phyloP scores from a whole-genome alignment of 2,329 filamentous ascomycete genomes.

The Cryphonectria nitschkei region DNA sequence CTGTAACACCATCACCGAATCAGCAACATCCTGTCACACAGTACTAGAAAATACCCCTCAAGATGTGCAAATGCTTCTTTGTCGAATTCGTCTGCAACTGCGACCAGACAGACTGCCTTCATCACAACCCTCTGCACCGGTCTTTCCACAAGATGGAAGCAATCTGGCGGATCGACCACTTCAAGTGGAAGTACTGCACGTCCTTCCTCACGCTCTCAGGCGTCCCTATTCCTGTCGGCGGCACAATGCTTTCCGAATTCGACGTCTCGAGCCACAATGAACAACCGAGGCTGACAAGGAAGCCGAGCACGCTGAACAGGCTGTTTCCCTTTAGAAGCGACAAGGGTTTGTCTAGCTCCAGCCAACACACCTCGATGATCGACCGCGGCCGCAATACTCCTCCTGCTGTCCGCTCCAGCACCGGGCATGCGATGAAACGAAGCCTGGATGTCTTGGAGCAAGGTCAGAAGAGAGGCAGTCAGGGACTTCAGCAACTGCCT shows the following conservation, averaged over 20 bases:
- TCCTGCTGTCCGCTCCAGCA: not conserved
- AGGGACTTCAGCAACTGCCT: not conserved
- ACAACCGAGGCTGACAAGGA: not conserved
- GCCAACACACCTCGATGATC: not conserved
- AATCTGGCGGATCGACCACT: slow-evolving; percentile 16
- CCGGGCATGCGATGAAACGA: not conserved
- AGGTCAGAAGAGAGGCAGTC: not conserved
- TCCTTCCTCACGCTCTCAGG: not conserved
- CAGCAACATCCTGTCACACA: not conserved
- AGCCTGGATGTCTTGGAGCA: no score
- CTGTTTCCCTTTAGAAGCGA: not conserved
- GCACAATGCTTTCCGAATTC: no score
- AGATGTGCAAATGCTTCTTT: slow-evolving; percentile 25
- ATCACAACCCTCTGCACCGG: not conserved
- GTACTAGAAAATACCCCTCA: not conserved
- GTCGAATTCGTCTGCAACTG: slow-evolving; percentile 16
- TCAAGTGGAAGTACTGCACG: slow-evolving; percentile 18
- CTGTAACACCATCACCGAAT: not conserved
- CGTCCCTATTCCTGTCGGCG: no score
- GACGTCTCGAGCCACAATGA: not conserved
- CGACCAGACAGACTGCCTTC: slow-evolving; percentile 3
- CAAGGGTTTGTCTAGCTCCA: not conserved
- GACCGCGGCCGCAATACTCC: not conserved
- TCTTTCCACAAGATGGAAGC: slow-evolving; percentile 1
- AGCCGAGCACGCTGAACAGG: not conserved